Conservation (phyloP, 345 rosid genomes). For the Toxicodendron radicans region DNA sequence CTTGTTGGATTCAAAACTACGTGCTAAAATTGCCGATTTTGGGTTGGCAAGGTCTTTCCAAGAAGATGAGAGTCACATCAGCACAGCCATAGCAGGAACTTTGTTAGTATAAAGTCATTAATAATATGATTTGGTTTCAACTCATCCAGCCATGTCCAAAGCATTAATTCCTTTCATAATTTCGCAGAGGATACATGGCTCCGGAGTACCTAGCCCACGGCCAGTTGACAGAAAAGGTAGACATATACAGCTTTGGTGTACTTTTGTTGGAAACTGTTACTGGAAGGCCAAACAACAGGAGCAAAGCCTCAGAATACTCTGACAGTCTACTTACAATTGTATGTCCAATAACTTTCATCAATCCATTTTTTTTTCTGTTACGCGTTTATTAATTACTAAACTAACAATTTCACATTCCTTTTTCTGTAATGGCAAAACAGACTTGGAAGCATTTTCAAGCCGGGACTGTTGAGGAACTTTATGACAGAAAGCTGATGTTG, state of each 20-base stretch:
- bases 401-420: conserved; percentile 9
- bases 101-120: conserved; percentile 48
- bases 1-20: conserved; percentile 72
- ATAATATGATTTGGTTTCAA: neutral
- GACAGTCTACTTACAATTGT: conserved; percentile 82
- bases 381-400: neutral
- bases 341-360: conserved; percentile 28
- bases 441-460: conserved; percentile 76
- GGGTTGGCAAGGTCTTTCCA: conserved; percentile 92
- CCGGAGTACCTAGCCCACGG: conserved; percentile 93
- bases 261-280: conserved; percentile 79
- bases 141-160: neutral
- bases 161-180: conserved; percentile 13
- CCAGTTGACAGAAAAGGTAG: conserved; percentile 89
- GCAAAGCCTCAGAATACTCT: conserved; percentile 68
- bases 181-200: conserved; percentile 92
- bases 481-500: conserved; percentile 62
- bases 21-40: conserved; percentile 91
- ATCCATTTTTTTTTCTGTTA: neutral
- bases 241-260: conserved; percentile 87
- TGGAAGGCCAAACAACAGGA: conserved; percentile 71
- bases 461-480: conserved; percentile 64
- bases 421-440: conserved; percentile 34
- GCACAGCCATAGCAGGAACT: conserved; percentile 97
- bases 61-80: conserved; percentile 90